Base-by-base conservation (phyloP, 1,139 yeast genomes). In the Suhomyces choctaworum region DNA sequence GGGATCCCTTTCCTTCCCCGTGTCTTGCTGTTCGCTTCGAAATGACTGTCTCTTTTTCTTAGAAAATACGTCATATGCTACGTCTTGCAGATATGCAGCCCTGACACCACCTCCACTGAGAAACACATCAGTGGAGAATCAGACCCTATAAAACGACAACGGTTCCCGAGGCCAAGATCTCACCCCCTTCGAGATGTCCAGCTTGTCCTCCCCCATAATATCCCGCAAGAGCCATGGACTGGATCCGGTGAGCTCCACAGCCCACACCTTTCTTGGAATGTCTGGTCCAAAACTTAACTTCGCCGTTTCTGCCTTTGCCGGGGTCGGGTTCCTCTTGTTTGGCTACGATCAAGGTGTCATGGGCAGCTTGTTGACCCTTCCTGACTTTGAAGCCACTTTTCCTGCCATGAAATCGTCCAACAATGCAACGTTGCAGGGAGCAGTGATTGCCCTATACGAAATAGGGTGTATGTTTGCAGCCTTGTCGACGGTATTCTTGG, bases 281-380 rank as follows among this genome's bases (percentile, higher is more conserved):
- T 45, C 41, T 4, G 70, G 70, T 12, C 34, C 38, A 22, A 53
- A 44, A 27, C 47, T 64, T 28, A 55, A 60, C 34, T 34, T 45
- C 9, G 54, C 60, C 2, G 58, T 64, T 14, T 51, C 67, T 1
- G 35, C 48, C 17, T 50, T 60, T 37, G 62, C 65, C 23, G 61
- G 63, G 17, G 52, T 61, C 21, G 68, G 67, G 3, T 62, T 62
- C 36, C 42, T 60, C 16, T 49, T 64, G 19, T 65, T 64, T 34
- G 79, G 80, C 9, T 71, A 71, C 45, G 75, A 71, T 41, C 76
- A 74, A 47, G 75, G 78, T 25, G 74, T 73, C 20, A 66, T 72
- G 68, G 75, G 76, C 25, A 57, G 68, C 16, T 57, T 73, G 29
- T 55, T 73, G 34, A 68, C 75, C 0, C 54, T 70, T 29, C 55